Evolutionary conservation across 352 stramenopile genomes (phyloP).

Genomic region (Globisporangium spinosum): DNA sequence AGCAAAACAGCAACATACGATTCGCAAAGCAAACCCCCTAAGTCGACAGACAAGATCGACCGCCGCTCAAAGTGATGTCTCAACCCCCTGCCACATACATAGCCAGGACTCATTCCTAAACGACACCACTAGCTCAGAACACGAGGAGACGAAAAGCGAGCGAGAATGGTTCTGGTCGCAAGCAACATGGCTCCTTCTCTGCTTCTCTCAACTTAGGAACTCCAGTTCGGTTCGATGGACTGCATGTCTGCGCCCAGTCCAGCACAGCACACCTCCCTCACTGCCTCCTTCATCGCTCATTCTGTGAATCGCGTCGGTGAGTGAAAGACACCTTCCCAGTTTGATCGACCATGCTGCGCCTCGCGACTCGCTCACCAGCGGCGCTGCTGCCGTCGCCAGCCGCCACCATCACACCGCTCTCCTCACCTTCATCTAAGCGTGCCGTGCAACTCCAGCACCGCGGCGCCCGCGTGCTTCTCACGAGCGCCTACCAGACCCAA

Average conservation of each 20-base stretch:
- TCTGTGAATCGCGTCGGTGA: neutral
- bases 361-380: conserved; percentile 3
- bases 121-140: conserved; percentile 5
- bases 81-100: conserved; percentile 4
- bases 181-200: conserved; percentile 6
- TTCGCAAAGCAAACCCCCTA: neutral
- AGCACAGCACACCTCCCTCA: neutral
- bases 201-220: neutral
- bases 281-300: neutral
- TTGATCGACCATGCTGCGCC: conserved; percentile 1
- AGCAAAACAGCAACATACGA: neutral
- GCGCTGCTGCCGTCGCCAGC: neutral
- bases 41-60: conserved; percentile 1
- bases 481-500: conserved; percentile 15
- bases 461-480: conserved; percentile 14
- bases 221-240: neutral
- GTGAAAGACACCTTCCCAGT: neutral
- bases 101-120: neutral
- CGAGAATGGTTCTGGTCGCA: neutral
- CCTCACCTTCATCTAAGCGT: neutral
- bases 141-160: conserved; percentile 8
- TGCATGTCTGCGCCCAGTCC: neutral
- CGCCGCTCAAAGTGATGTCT: neutral
- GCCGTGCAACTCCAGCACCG: conserved; percentile 1
- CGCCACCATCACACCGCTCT: neutral